Evolutionary conservation across 129 eudicot genomes (phyloP).

Genomic region (Arctium minus): DNA sequence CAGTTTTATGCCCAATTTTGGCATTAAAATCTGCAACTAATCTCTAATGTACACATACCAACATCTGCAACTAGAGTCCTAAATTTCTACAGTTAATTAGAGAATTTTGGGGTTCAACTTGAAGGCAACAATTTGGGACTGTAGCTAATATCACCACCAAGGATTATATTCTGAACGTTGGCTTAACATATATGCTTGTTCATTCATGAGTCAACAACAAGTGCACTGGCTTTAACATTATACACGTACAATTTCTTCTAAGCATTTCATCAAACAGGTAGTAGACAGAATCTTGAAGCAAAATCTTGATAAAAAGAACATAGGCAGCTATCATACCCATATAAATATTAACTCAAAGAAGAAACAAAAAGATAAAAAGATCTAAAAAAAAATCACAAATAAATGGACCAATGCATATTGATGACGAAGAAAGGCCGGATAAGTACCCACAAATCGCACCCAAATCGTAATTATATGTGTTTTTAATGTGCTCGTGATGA

Average conservation of each 20-base stretch:
- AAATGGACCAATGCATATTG: background rate
- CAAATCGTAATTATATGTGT: background rate
- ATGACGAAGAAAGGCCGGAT: background rate
- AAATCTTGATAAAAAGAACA: background rate
- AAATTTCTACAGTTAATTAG: background rate
- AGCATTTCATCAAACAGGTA: background rate
- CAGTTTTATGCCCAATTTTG: background rate
- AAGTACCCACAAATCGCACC: background rate
- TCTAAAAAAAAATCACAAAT: background rate
- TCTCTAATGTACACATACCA: too few relatives aligned
- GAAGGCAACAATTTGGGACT: background rate
- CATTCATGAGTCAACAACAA: background rate
- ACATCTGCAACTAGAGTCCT: background rate
- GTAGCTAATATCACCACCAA: background rate
- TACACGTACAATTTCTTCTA: background rate
- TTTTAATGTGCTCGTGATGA: background rate
- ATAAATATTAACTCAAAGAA: background rate
- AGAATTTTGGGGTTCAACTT: background rate
- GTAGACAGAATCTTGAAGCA: background rate
- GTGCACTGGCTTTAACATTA: background rate
- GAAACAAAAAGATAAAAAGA: background rate
- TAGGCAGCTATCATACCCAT: background rate
- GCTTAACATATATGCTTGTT: background rate
- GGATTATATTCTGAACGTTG: background rate
- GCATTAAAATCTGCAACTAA: background rate